Conservation (phyloP, 345 rosid species). For the Lepidium africanum region DNA sequence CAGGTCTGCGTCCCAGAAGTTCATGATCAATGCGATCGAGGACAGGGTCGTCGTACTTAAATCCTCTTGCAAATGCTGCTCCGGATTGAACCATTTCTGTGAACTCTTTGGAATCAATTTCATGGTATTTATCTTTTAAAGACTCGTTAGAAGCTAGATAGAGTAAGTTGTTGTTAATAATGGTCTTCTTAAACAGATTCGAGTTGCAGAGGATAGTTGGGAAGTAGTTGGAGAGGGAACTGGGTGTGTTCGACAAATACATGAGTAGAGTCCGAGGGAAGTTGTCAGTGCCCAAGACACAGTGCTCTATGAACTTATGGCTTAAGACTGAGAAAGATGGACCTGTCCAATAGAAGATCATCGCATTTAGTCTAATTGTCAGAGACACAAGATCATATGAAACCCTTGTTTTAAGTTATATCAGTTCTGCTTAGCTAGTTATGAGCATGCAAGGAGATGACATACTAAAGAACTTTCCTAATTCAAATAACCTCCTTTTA, state of each 20-base stretch:
- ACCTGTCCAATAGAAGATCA: conserved; percentile 44
- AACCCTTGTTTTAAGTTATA: background rate
- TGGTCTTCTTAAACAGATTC: conserved; percentile 47
- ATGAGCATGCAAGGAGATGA: background rate
- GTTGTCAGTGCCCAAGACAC: conserved; percentile 82
- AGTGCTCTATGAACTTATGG: conserved; percentile 64
- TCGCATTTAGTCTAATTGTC: background rate
- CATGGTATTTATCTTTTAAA: conserved; percentile 27
- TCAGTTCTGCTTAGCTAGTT: background rate
- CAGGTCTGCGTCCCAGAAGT: conserved; percentile 51
- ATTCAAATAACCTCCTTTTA: background rate
- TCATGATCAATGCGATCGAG: conserved; percentile 74
- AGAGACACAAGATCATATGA: background rate
- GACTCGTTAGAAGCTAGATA: conserved; percentile 46
- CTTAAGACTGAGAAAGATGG: conserved; percentile 62
- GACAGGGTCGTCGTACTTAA: conserved; percentile 39
- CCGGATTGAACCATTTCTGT: conserved; percentile 63
- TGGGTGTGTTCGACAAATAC: conserved; percentile 83
- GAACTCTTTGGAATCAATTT: conserved; percentile 53
- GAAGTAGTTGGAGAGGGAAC: conserved; percentile 66
- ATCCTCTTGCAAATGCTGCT: conserved; percentile 72
- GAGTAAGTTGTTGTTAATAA: conserved; percentile 62
- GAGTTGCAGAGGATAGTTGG: conserved; percentile 78
- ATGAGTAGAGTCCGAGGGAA: conserved; percentile 84
- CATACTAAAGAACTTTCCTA: background rate